Base-by-base conservation (phyloP, 2,329 filamentous ascomycete genomes). In the Venturia oleaginea region DNA sequence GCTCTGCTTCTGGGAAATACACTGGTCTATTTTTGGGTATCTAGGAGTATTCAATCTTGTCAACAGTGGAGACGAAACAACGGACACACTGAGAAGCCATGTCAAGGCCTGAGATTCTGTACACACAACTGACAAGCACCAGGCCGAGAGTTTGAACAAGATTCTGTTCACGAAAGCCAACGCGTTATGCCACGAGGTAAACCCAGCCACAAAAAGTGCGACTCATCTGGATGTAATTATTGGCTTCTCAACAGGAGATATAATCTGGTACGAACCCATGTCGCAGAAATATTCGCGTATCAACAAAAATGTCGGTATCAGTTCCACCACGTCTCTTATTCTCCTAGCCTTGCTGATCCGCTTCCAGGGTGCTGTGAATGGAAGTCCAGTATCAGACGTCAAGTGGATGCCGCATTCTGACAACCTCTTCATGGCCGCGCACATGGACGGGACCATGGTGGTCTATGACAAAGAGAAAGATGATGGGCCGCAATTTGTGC, bases 381-480 rank as follows among this genome's bases (percentile, higher is more conserved):
- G 84, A 61, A 91, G 90, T 0, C 87, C 93, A 0, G 88, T 97
- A 2, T 89, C 90, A 0, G 86, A 93, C 67, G 95, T 99, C 68
- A 85, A 85, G 72, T 99, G 94, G 94, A 86, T 99, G 64, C 94
- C 94, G 0, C 90, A 91, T 34, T 96, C 93, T 7, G 94, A 99
- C 72, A 95, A 90, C 68, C 80, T 96, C 17, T 97, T 99, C 72
- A 80, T 99, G 57, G 92, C 92, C 13, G 89, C 92, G 13, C 92
- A 97, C 73, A 90, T 91, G 81, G 92, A 99, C 71, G 94, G 94
- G 1, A 88, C 89, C 2, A 76, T 99, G 55, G 84, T 99, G 2
- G 91, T 97, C 1, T 99, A 97, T 70, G 94, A 99, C 76, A 99
- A 97, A 76, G 92, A 97, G 72, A 96, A 94, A 73, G 92, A 97